Percentiles rank a stretch among this genome's conserved stretches.
Conservation (phyloP, 257 asterid species). For the Cruciata laevipes region DNA sequence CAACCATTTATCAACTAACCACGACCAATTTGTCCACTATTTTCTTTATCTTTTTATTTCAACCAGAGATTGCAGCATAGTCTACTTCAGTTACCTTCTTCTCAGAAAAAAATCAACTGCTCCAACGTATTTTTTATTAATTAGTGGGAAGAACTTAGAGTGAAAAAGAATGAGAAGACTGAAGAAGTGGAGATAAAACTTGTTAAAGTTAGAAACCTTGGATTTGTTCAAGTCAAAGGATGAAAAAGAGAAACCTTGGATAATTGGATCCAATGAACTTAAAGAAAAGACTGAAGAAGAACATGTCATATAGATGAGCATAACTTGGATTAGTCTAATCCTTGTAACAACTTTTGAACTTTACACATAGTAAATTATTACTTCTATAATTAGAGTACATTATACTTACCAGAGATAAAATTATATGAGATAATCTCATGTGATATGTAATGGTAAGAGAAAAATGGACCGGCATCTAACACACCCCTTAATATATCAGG, state of each 20-base stretch:
- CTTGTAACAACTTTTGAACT: neutral
- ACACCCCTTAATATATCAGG: no score
- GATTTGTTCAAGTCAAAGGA: neutral
- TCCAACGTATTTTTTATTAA: neutral
- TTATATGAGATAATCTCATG: no score
- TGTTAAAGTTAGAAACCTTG: neutral
- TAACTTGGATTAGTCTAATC: no score
- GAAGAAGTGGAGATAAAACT: no score
- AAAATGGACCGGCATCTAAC: no score
- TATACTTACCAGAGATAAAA: no score
- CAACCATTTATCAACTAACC: constrained; percentile 18
- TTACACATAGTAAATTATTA: no score
- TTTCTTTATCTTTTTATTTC: neutral
- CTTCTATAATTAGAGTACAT: no score
- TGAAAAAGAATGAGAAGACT: no score
- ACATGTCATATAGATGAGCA: no score
- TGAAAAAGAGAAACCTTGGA: neutral
- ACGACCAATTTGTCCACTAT: neutral
- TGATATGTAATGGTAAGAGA: no score
- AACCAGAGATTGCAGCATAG: neutral
- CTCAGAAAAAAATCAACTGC: neutral
- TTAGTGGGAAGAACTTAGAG: neutral
- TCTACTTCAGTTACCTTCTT: neutral
- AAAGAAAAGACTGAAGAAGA: neutral
- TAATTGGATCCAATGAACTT: no score